Evolutionary conservation across 2,329 filamentous ascomycete genomes (phyloP).

Genomic region (Colletotrichum filicis): DNA sequence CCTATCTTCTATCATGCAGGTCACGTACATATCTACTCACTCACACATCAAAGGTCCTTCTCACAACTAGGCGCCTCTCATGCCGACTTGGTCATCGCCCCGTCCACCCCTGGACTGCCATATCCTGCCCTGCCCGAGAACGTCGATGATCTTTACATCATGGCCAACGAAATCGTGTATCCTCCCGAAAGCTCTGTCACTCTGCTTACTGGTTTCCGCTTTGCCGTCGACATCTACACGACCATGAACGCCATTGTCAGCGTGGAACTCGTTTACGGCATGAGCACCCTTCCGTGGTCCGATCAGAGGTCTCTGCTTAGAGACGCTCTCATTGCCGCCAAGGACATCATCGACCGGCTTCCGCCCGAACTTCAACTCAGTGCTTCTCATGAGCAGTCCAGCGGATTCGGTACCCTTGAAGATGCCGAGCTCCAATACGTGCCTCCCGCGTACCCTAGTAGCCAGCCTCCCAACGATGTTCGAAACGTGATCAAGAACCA

Average conservation of each 20-base stretch:
- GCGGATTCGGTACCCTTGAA: constrained; percentile 53
- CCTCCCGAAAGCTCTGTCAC: constrained; percentile 77
- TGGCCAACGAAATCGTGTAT: constrained; percentile 73
- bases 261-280: constrained; percentile 85
- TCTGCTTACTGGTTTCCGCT: constrained; percentile 82
- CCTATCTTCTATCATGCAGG: background rate
- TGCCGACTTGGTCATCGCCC: constrained; percentile 78
- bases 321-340: constrained; percentile 76
- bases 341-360: constrained; percentile 73
- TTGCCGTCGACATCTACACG: constrained; percentile 80
- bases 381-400: constrained; percentile 49
- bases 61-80: constrained; percentile 80
- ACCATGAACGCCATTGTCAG: constrained; percentile 83
- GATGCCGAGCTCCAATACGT: constrained; percentile 62
- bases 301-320: constrained; percentile 80
- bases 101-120: constrained; percentile 78
- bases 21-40: constrained; percentile 19
- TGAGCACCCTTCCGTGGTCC: constrained; percentile 80
- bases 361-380: constrained; percentile 75
- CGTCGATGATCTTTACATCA: constrained; percentile 86
- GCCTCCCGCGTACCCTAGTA: constrained; percentile 59
- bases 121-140: constrained; percentile 85
- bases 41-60: constrained; percentile 67
- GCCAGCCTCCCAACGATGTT: constrained; percentile 60
- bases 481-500: constrained; percentile 61